These are phyloP conservation scores for Cutaneotrichosporon sp. DNA, from an alignment of 1,284 basidiomycete species.

Conservation along the genomic window DNA sequence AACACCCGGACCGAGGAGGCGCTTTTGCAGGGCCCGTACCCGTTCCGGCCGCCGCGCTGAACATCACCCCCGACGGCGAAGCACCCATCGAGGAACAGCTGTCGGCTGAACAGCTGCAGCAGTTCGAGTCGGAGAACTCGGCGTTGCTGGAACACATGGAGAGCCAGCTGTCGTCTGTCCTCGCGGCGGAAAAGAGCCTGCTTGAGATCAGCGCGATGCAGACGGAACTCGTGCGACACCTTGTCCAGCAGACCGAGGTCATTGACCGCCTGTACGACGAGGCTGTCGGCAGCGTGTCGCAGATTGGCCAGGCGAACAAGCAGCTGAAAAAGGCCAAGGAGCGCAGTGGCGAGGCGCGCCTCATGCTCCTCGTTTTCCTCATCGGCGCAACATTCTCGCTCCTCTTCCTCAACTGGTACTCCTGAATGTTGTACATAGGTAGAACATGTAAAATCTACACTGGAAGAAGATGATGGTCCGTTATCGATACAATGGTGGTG, in stretches of 20 bases:
- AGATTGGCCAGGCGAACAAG: slow-evolving; percentile 53
- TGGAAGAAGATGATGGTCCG: neutral
- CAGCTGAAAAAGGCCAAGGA: slow-evolving; percentile 54
- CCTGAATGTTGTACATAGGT: slow-evolving; percentile 18
- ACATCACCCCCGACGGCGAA: slow-evolving; percentile 27
- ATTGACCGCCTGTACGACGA: slow-evolving; percentile 54
- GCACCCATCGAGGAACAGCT: slow-evolving; percentile 38
- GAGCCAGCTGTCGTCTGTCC: slow-evolving; percentile 50
- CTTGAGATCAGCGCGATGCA: slow-evolving; percentile 56
- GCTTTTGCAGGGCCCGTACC: neutral
- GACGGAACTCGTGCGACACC: slow-evolving; percentile 53
- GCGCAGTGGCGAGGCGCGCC: slow-evolving; percentile 51
- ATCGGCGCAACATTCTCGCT: slow-evolving; percentile 52
- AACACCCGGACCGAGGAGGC: neutral
- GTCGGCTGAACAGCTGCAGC: slow-evolving; percentile 51
- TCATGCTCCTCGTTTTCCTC: slow-evolving; percentile 53
- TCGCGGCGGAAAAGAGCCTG: slow-evolving; percentile 52
- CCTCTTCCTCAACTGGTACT: slow-evolving; percentile 54
- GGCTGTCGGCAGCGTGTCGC: slow-evolving; percentile 51
- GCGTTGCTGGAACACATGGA: slow-evolving; percentile 52
- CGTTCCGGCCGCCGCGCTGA: slow-evolving; percentile 1
- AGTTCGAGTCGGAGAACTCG: slow-evolving; percentile 54
- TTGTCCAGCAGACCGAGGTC: slow-evolving; percentile 54
- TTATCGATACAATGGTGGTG: neutral
- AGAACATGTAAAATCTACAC: neutral